Evolutionary conservation across 495 filamentous ascomycete genomes (phyloP), one percentile per base, ranked within the genome.

Genomic region (Penicillium nucicola): DNA sequence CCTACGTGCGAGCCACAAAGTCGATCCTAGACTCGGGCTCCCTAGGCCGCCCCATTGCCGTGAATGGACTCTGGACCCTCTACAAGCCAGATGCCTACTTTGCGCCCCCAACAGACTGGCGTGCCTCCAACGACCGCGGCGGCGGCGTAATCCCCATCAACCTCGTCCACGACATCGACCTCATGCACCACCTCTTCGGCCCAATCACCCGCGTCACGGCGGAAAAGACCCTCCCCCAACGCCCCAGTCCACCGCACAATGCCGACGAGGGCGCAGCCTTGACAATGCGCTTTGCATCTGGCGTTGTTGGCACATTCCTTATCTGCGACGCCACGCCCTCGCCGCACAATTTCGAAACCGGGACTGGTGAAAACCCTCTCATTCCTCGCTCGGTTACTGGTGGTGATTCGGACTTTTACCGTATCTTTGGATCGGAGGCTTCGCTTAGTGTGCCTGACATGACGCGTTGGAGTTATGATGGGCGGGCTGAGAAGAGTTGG

Each of bases 181-280:
- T 79, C 3, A 66, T 85, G 52, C 80, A 83, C 39, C 76, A 79
- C 60, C 60, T 85, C 5, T 71, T 84, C 35, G 82, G 82, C 0
- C 71, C 79, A 0, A 77, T 84, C 31, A 55, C 65, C 5, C 64
- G 74, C 2, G 72, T 84, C 0, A 70, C 75, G 40, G 82, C 79
- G 0, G 76, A 84, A 56, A 44, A 57, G 15, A 76, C 70, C 0
- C n/a, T 53, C 3, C 68, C 71, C 1, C 71, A 75, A 42, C 69
- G 80, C 0, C 46, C 58, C 0, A 52, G 45, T 6, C 53, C 62
- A 0, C 57, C 53, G 0, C 72, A 78, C 53, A 65, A 69, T 4
- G 80, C 77, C 0, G 81, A 84, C 50, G 82, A 85, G 57, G 82
- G 81, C 5, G 77, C 71, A 0, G 80, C 77, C 1, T 55, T 85